Percentiles rank a stretch among this genome's conserved stretches.
These are phyloP conservation scores for Cladosporium sp. DNA, from an alignment of 2,329 filamentous ascomycete species.

Conservation along the genomic window DNA sequence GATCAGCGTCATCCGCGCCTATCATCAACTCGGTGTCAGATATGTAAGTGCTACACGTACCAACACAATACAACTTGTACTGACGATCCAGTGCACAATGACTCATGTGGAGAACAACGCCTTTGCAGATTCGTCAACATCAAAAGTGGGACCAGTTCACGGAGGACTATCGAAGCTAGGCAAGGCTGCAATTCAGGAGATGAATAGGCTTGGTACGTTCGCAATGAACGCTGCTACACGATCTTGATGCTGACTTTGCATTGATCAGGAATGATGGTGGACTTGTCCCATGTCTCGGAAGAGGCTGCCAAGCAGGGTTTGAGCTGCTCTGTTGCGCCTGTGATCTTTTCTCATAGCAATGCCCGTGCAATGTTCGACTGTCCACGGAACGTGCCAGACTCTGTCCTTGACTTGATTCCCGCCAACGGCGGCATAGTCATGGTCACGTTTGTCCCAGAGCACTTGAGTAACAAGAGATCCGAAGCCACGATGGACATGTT, in stretches of 20 bases:
- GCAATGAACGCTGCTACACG: too few species aligned
- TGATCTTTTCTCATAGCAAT: conserved; percentile 21
- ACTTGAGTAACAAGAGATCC: conserved; percentile 29
- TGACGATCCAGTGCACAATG: conserved; percentile 19
- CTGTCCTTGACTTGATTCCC: conserved; percentile 34
- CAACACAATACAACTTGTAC: too few species aligned
- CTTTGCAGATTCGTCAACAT: conserved; percentile 18
- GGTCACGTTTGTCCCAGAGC: conserved; percentile 37
- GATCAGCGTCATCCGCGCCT: conserved; percentile 34
- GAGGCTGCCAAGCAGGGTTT: conserved; percentile 20
- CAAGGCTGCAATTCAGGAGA: conserved; percentile 29
- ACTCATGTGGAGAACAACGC: conserved; percentile 23
- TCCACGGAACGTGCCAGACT: conserved; percentile 40
- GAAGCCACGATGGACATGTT: conserved; percentile 33
- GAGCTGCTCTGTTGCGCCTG: conserved; percentile 20
- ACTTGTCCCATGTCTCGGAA: conserved; percentile 18
- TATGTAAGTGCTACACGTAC: conserved; percentile 28
- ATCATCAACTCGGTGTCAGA: conserved; percentile 35
- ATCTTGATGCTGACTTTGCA: too few species aligned
- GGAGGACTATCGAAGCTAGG: conserved; percentile 25
- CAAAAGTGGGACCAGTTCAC: conserved; percentile 16
- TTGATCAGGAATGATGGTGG: conserved; percentile 22
- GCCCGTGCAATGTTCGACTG: conserved; percentile 27
- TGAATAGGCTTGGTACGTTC: conserved; percentile 38
- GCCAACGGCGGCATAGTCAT: conserved; percentile 40